Evolutionary conservation across 129 eudicot genomes (phyloP).

Genomic region (Solidago caesia): DNA sequence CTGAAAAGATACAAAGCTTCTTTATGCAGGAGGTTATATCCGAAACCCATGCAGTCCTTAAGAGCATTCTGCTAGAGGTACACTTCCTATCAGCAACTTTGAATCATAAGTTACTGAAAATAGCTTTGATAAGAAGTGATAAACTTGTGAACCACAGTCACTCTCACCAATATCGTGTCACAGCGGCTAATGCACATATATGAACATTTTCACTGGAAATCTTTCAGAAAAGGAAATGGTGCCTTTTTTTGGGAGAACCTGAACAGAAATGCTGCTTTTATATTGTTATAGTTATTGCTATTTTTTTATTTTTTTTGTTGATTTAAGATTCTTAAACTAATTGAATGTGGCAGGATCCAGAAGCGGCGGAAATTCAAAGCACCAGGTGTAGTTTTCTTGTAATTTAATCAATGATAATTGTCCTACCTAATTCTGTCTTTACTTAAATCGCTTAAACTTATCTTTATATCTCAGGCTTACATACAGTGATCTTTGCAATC

Average conservation of each 20-base stretch:
- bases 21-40: constrained; percentile 98
- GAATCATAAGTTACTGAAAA: constrained; percentile 12
- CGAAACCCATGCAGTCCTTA: constrained; percentile 78
- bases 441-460: constrained; percentile 17
- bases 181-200: background rate
- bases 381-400: constrained; percentile 45
- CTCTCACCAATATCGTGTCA: constrained; percentile 16
- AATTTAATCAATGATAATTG: background rate
- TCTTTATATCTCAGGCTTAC: constrained; percentile 60
- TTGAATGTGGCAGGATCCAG: constrained; percentile 62
- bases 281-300: constrained; percentile 5
- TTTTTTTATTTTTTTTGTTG: background rate
- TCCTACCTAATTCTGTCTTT: background rate
- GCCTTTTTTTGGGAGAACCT: constrained; percentile 4
- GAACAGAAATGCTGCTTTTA: background rate
- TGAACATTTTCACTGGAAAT: background rate
- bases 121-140: background rate
- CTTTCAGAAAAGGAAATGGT: background rate
- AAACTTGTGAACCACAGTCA: constrained; percentile 10
- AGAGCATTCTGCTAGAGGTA: constrained; percentile 73
- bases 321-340: constrained; percentile 20
- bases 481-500: constrained; percentile 91
- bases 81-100: constrained; percentile 4
- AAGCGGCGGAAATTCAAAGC: constrained; percentile 47
- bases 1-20: constrained; percentile 96